These are phyloP conservation scores for Corymbia maculata DNA, from an alignment of 345 rosid species.

Conservation along the genomic window DNA sequence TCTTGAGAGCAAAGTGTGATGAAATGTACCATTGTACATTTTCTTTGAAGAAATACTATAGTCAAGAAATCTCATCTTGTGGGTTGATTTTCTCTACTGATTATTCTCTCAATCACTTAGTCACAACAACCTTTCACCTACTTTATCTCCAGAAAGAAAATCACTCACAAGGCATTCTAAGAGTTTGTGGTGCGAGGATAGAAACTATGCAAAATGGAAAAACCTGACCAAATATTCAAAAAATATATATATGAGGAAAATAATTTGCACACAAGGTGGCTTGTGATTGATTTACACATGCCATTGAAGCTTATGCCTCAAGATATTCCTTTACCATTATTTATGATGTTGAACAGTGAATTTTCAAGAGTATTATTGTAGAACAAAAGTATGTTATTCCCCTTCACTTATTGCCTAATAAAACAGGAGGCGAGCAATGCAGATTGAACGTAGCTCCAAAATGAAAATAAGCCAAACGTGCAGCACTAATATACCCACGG, in stretches of 20 bases:
- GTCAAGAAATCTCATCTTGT: background rate
- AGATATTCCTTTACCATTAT: background rate
- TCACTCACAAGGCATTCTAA: background rate
- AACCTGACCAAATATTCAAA: background rate
- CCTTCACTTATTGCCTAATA: background rate
- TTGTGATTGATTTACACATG: background rate
- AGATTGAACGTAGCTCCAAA: background rate
- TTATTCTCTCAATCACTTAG: background rate
- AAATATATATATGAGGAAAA: background rate
- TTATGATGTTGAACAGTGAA: background rate
- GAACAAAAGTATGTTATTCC: background rate
- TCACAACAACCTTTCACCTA: background rate
- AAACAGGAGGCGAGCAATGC: background rate
- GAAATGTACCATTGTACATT: background rate
- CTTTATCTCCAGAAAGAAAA: background rate
- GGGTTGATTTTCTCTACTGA: background rate
- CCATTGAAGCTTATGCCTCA: background rate
- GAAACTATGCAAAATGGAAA: background rate
- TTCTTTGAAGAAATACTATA: background rate
- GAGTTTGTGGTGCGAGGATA: background rate
- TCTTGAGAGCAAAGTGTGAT: too few relatives aligned
- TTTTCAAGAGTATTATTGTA: background rate
- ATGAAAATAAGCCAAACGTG: background rate
- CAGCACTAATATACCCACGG: conserved; percentile 8
- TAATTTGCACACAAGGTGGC: background rate